Evolutionary conservation across 164 flowering plant genomes (phyloP), one percentile per base, ranked within the genome.

Genomic region (Chimonanthus praecox): DNA sequence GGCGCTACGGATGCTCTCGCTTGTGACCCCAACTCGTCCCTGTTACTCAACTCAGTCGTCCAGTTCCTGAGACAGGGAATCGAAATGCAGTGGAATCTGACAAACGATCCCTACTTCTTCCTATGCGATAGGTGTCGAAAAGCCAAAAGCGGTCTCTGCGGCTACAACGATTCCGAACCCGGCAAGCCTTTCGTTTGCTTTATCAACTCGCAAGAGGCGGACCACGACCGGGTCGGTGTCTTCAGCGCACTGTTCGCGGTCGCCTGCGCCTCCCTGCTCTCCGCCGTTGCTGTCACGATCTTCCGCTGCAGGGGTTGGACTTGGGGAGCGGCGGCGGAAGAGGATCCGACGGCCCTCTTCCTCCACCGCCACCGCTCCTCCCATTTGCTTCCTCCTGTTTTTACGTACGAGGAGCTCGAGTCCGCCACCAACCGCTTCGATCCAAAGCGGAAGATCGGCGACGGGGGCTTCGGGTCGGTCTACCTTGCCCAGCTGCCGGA

Each of bases 381-480:
- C 0, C 84, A 78, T 67, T 88, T 83, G 44, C 89, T 94, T 49
- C 94, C 98, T 3, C 97, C 97, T 0, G 90, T 85, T 0, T 94
- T 92, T 87, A 83, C 87, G 72, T 94, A 80, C 84, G 97, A 92
- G 46, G 98, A 92, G 83, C 92, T 94, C 8, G 92, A 91, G 16
- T 9, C 79, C 3, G 81, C 97, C 15, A 91, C 98, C 15, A 87
- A 90, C 51, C 61, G 63, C 10, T 94, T 94, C 84, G 93, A 91
- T 78, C 80, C 87, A 2, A 89, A 83, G 61, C 86, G 94, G 49
- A 92, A 91, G 71, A 82, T 92, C 66, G 98, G 98, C 9, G 97
- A 92, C 65, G 98, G 98, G 0, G 98, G 97, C n/a, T 94, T 92
- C 72, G 98, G 98, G 2, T 89, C 95, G 0, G 98, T 94, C 2